Percentiles rank a stretch among this genome's conserved stretches.
These are phyloP conservation scores for Candida sanyaensis DNA, from an alignment of 1,139 yeast species.

Conservation along the genomic window DNA sequence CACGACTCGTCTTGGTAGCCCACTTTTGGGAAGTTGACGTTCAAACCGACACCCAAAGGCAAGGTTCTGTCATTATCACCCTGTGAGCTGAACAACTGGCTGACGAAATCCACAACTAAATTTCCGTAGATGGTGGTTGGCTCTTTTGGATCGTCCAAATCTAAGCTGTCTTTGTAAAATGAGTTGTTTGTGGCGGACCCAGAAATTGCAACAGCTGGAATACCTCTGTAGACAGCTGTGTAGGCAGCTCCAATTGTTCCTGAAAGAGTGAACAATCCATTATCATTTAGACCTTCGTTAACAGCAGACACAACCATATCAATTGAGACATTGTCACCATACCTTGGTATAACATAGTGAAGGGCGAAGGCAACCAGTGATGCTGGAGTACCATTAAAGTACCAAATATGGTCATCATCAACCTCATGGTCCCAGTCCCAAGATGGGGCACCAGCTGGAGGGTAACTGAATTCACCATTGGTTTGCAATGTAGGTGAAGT, in stretches of 20 bases:
- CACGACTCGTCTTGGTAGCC: slow-evolving; percentile 38
- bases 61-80: slow-evolving; percentile 33
- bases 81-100: slow-evolving; percentile 31
- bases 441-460: slow-evolving; percentile 44
- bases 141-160: slow-evolving; percentile 28
- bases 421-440: slow-evolving; percentile 44
- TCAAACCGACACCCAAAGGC: slow-evolving; percentile 43
- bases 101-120: slow-evolving; percentile 33
- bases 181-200: slow-evolving; percentile 47
- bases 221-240: slow-evolving; percentile 42
- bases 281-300: slow-evolving; percentile 46
- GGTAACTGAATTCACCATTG: slow-evolving; percentile 45
- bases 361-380: slow-evolving; percentile 43
- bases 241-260: slow-evolving; percentile 52
- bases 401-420: slow-evolving; percentile 46
- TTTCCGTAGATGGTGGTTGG: slow-evolving; percentile 40
- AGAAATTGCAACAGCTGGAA: slow-evolving; percentile 48
- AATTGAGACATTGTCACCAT: slow-evolving; percentile 31
- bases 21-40: slow-evolving; percentile 43
- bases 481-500: slow-evolving; percentile 38
- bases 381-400: slow-evolving; percentile 52
- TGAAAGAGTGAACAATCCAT: slow-evolving; percentile 37
- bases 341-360: slow-evolving; percentile 43
- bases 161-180: slow-evolving; percentile 39
- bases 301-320: slow-evolving; percentile 51